Conservation (phyloP, 345 rosid genomes). For the Triadica sebifera region DNA sequence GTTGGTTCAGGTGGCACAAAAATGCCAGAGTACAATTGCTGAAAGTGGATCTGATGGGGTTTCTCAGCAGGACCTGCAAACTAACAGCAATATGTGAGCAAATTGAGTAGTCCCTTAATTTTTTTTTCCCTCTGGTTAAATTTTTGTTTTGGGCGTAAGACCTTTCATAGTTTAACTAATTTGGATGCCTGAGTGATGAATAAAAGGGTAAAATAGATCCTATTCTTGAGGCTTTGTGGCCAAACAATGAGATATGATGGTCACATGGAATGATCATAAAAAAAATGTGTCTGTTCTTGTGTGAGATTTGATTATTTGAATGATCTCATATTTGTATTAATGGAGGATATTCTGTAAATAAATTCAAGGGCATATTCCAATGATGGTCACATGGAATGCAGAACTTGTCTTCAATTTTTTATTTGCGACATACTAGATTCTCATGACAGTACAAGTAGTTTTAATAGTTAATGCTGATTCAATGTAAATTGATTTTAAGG, state of each 20-base stretch:
- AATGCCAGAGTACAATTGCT: slow-evolving; percentile 88
- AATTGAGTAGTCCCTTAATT: slow-evolving; percentile 1
- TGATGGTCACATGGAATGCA: too few relatives aligned
- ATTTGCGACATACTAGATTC: not conserved
- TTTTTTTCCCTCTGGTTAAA: not conserved
- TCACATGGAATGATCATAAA: too few relatives aligned
- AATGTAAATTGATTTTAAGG: slow-evolving; percentile 40
- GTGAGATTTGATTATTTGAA: too few relatives aligned
- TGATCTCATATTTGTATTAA: not conserved
- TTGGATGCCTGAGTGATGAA: not conserved
- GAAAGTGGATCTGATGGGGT: slow-evolving; percentile 90
- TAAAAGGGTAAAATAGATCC: not conserved
- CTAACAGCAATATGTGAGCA: slow-evolving; percentile 88
- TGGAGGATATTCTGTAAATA: too few relatives aligned
- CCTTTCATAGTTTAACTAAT: not conserved
- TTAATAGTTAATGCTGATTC: slow-evolving; percentile 14
- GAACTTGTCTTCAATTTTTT: not conserved
- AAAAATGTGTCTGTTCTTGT: too few relatives aligned
- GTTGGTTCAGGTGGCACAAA: slow-evolving; percentile 88
- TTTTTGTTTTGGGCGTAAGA: not conserved
- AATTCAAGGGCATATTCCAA: not conserved
- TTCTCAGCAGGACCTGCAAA: slow-evolving; percentile 85
- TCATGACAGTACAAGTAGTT: not conserved
- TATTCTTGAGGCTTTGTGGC: not conserved
- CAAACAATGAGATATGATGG: not conserved